phyloP scores from a whole-genome alignment of 352 stramenopile genomes.

The Globisporangium irregulare region DNA sequence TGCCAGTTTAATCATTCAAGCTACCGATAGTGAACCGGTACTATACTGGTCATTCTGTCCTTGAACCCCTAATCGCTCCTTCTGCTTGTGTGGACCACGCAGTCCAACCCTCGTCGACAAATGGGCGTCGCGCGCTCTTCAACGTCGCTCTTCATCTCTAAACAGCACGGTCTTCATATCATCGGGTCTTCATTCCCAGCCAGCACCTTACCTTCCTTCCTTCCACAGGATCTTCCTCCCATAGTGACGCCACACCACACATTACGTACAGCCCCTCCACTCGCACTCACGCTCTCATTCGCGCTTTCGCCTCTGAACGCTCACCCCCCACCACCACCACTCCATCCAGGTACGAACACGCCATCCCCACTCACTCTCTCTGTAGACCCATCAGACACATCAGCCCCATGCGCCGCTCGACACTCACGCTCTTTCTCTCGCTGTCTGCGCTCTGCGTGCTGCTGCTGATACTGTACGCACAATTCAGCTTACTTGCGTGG shows the following conservation, averaged over 20 bases:
- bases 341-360: neutral
- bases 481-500: slow-evolving; percentile 11
- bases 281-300: neutral
- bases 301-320: neutral
- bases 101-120: neutral
- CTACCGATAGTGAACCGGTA: neutral
- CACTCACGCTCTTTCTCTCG: neutral
- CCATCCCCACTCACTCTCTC: neutral
- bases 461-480: neutral
- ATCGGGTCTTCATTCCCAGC: slow-evolving; percentile 1
- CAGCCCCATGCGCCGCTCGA: neutral
- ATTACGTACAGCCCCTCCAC: no score
- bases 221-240: no score
- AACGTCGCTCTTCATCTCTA: neutral
- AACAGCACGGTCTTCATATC: slow-evolving; percentile 1
- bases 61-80: neutral
- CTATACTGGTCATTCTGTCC: no score
- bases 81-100: neutral
- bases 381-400: neutral
- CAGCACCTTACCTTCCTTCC: no score
- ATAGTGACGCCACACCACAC: no score
- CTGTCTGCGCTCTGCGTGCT: neutral
- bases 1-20: no score
- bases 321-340: neutral
- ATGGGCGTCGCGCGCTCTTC: neutral